Conservation (phyloP, 2,329 filamentous ascomycete genomes). For the Coniella vitis region DNA sequence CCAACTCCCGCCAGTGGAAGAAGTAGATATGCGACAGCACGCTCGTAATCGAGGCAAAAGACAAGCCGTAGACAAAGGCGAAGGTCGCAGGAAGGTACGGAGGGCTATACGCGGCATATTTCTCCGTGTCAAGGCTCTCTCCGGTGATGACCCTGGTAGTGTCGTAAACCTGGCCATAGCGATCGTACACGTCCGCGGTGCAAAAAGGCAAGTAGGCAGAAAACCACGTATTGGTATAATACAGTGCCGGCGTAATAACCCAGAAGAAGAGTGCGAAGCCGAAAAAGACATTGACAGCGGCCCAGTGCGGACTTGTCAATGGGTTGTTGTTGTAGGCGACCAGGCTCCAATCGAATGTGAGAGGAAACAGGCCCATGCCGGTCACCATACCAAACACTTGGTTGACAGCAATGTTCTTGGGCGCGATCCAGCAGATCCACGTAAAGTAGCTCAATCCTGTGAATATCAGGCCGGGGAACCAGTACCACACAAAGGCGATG, state of each 20-base stretch:
- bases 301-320: slow-evolving; percentile 35
- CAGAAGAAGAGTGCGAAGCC: slow-evolving; percentile 38
- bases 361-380: slow-evolving; percentile 54
- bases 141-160: slow-evolving; percentile 40
- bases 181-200: slow-evolving; percentile 47
- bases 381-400: slow-evolving; percentile 58
- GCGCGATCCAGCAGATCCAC: slow-evolving; percentile 56
- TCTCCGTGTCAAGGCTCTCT: slow-evolving; percentile 36
- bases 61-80: slow-evolving; percentile 30
- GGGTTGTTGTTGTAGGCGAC: slow-evolving; percentile 34
- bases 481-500: slow-evolving; percentile 50
- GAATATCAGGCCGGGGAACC: slow-evolving; percentile 57
- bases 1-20: slow-evolving; percentile 54
- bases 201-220: slow-evolving; percentile 46
- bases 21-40: slow-evolving; percentile 44
- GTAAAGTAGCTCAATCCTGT: slow-evolving; percentile 56
- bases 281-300: slow-evolving; percentile 39
- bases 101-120: slow-evolving; percentile 46
- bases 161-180: slow-evolving; percentile 42
- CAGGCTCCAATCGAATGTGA: slow-evolving; percentile 59
- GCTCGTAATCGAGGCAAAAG: slow-evolving; percentile 25
- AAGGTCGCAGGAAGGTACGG: slow-evolving; percentile 40
- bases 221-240: slow-evolving; percentile 43
- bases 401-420: slow-evolving; percentile 54
- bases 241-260: slow-evolving; percentile 39